Evolutionary conservation across 208 protist species (phyloP).

Genomic region (Crithidia brevicula): DNA sequence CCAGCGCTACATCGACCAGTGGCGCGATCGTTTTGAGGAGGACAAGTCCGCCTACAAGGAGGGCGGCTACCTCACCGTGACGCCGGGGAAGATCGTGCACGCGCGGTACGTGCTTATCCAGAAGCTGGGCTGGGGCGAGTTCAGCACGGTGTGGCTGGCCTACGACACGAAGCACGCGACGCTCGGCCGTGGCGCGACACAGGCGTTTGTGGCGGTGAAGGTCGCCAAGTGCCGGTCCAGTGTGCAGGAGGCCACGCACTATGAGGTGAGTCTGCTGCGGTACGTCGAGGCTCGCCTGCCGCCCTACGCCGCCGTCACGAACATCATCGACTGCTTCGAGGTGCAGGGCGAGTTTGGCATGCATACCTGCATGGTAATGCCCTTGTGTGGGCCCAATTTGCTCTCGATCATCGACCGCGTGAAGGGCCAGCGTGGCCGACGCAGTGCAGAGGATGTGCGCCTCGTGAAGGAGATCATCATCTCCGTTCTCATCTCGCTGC

Average conservation of each 20-base stretch:
- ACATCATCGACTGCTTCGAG: slow-evolving; percentile 84
- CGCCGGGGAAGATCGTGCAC: slow-evolving; percentile 65
- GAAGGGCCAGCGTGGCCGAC: slow-evolving; percentile 42
- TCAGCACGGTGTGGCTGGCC: slow-evolving; percentile 90
- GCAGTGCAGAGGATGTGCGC: slow-evolving; percentile 57
- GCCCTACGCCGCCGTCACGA: slow-evolving; percentile 47
- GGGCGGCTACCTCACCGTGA: slow-evolving; percentile 78
- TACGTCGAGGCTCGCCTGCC: slow-evolving; percentile 53
- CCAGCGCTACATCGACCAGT: slow-evolving; percentile 57
- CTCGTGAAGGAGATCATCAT: slow-evolving; percentile 80
- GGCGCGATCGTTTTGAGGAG: slow-evolving; percentile 63
- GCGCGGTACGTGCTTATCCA: slow-evolving; percentile 81
- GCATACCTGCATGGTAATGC: slow-evolving; percentile 87
- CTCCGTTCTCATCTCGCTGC: slow-evolving; percentile 71
- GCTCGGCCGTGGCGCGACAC: slow-evolving; percentile 27
- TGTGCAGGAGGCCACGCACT: slow-evolving; percentile 62
- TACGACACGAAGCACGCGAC: slow-evolving; percentile 68
- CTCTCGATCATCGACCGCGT: slow-evolving; percentile 83
- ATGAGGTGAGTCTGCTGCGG: slow-evolving; percentile 78
- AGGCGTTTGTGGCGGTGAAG: slow-evolving; percentile 88
- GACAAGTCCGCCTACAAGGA: slow-evolving; percentile 70
- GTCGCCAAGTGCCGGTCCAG: slow-evolving; percentile 74
- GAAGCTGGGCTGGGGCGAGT: slow-evolving; percentile 89
- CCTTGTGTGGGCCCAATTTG: slow-evolving; percentile 80
- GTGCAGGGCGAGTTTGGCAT: slow-evolving; percentile 58